Conservation (phyloP, 2,329 filamentous ascomycete species). For the Verticillium isaacii region DNA sequence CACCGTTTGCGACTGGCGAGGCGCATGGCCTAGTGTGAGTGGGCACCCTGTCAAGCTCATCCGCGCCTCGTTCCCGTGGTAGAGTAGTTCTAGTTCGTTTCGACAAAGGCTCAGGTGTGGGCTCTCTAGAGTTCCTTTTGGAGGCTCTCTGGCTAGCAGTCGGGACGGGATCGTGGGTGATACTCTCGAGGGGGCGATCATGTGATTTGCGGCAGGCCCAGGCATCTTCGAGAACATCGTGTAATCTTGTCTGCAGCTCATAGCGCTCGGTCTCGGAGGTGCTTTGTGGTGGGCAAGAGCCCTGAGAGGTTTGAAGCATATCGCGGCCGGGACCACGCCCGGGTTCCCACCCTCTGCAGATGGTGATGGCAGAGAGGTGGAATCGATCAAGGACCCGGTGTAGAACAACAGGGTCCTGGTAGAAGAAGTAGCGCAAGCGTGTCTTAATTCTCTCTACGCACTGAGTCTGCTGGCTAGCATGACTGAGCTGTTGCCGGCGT, state of each 20-base stretch:
- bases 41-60: neutral
- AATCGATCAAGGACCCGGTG: conserved; percentile 3
- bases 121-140: conserved; percentile 2
- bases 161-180: neutral
- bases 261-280: conserved; percentile 1
- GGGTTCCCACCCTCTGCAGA: conserved; percentile 4
- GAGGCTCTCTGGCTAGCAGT: neutral
- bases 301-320: neutral
- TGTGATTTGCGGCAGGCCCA: neutral
- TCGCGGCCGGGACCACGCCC: neutral
- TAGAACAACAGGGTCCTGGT: neutral
- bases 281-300: neutral
- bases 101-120: neutral
- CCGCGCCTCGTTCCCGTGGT: neutral
- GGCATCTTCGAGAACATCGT: neutral
- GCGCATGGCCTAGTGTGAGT: neutral
- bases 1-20: neutral
- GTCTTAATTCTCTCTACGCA: conserved; percentile 1
- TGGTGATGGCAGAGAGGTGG: conserved; percentile 2
- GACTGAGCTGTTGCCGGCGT: neutral
- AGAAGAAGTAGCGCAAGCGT: conserved; percentile 3
- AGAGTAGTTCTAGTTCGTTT: conserved; percentile 2
- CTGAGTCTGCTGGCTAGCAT: conserved; percentile 1
- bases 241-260: conserved; percentile 3
- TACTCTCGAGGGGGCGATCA: neutral